Conservation (phyloP, 176 grass and related monocot genomes). For the Aegilops tauschii region DNA sequence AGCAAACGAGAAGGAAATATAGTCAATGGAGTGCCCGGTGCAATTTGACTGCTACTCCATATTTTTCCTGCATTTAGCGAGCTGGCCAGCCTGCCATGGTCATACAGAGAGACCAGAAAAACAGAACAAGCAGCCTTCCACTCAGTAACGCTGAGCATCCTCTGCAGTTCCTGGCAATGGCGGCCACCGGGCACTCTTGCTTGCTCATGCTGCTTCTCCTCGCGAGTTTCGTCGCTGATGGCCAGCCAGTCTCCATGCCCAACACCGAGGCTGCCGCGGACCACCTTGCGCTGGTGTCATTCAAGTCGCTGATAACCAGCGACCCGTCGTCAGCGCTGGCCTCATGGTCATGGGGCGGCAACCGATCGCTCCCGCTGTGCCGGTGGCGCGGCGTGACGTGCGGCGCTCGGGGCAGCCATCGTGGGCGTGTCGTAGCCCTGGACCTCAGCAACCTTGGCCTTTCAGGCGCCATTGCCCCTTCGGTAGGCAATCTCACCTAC, state of each 20-base stretch:
- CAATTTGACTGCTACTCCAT: no score
- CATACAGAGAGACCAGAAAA: background rate
- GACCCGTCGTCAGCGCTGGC: background rate
- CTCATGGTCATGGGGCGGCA: conserved; percentile 19
- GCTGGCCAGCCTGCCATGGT: background rate
- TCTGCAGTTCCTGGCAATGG: background rate
- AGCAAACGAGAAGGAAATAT: no score
- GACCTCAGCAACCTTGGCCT: conserved; percentile 11
- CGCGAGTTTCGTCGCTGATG: background rate
- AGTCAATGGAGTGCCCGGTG: no score
- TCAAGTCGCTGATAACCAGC: background rate
- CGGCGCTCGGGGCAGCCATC: background rate
- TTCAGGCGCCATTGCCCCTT: conserved; percentile 5
- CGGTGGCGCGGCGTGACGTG: conserved; percentile 20
- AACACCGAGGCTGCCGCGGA: background rate
- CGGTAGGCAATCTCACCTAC: conserved; percentile 17
- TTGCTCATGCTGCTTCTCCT: background rate
- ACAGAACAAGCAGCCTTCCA: background rate
- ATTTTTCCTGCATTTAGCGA: background rate
- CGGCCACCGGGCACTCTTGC: background rate
- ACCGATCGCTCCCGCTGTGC: conserved; percentile 15
- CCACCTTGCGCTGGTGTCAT: background rate
- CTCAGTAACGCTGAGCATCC: background rate
- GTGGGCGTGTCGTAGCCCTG: conserved; percentile 1
- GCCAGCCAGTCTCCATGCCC: background rate